Conservation (phyloP, 768 basidiomycete genomes). For the Naganishia vishniacii region DNA sequence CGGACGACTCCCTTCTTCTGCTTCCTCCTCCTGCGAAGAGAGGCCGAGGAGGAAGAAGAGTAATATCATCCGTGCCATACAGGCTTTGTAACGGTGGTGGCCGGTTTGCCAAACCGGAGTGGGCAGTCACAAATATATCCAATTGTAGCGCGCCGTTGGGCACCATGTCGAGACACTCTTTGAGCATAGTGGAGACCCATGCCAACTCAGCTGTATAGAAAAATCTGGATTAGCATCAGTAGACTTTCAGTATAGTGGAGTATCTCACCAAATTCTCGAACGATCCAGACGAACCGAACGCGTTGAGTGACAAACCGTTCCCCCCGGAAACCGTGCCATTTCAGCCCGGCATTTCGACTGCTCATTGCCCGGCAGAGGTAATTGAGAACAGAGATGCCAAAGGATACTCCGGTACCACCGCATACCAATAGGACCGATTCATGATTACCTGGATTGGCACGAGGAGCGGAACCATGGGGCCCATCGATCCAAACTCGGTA, state of each 20-base stretch:
- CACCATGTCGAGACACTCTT: constrained; percentile 60
- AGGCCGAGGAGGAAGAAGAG: constrained; percentile 41
- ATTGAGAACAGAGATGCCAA: constrained; percentile 63
- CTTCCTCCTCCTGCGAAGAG: constrained; percentile 34
- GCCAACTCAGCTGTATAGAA: constrained; percentile 60
- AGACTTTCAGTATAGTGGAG: neutral
- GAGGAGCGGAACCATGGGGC: constrained; percentile 62
- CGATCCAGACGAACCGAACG: constrained; percentile 69
- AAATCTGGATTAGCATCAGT: neutral
- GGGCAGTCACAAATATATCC: constrained; percentile 67
- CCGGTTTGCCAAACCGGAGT: constrained; percentile 7
- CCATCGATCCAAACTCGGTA: constrained; percentile 61
- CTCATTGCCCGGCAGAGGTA: constrained; percentile 60
- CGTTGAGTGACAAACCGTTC: constrained; percentile 54
- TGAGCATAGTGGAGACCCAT: constrained; percentile 66
- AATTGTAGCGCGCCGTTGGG: constrained; percentile 55
- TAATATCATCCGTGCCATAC: constrained; percentile 8
- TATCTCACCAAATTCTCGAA: constrained; percentile 65
- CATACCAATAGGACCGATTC: constrained; percentile 61
- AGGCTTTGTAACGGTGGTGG: constrained; percentile 15
- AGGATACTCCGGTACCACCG: constrained; percentile 72
- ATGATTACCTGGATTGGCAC: constrained; percentile 59
- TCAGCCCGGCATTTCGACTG: constrained; percentile 52
- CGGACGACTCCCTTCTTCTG: constrained; percentile 33
- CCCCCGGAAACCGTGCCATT: constrained; percentile 52